Evolutionary conservation across 495 filamentous ascomycete genomes (phyloP).

Genomic region (Penicillium tannophilum): DNA sequence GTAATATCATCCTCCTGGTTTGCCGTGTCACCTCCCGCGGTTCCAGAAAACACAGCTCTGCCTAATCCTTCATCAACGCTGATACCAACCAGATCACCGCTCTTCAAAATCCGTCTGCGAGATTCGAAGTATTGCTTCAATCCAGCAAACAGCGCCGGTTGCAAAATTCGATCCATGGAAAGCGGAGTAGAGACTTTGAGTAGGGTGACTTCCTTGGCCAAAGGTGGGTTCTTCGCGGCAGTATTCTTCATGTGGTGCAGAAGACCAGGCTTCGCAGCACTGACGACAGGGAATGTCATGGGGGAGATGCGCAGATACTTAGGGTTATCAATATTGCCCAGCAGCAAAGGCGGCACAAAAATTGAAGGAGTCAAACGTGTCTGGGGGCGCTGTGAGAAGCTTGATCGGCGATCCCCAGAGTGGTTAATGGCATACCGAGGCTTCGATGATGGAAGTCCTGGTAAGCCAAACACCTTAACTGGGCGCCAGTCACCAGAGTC

Average conservation of each 20-base stretch:
- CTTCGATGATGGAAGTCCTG: slow-evolving; percentile 60
- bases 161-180: slow-evolving; percentile 79
- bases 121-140: slow-evolving; percentile 85
- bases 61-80: slow-evolving; percentile 82
- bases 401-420: slow-evolving; percentile 49
- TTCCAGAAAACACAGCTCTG: slow-evolving; percentile 67
- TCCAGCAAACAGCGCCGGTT: slow-evolving; percentile 78
- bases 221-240: slow-evolving; percentile 67
- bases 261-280: slow-evolving; percentile 36
- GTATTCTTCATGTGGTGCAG: slow-evolving; percentile 50
- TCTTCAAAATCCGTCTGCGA: slow-evolving; percentile 74
- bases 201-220: slow-evolving; percentile 89
- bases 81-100: slow-evolving; percentile 84
- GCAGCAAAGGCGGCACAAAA: slow-evolving; percentile 81
- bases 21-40: slow-evolving; percentile 55
- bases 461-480: slow-evolving; percentile 82
- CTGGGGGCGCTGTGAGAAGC: slow-evolving; percentile 50
- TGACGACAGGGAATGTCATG: slow-evolving; percentile 51
- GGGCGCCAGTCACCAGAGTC: slow-evolving; percentile 67
- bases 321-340: slow-evolving; percentile 77
- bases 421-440: slow-evolving; percentile 56
- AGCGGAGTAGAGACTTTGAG: slow-evolving; percentile 86
- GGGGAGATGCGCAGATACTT: slow-evolving; percentile 73
- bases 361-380: slow-evolving; percentile 56
- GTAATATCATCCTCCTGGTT: slow-evolving; percentile 64